Evolutionary conservation across 352 stramenopile species (phyloP), one percentile per base, ranked within the genome.

Genomic region (Phytophthora melonis): DNA sequence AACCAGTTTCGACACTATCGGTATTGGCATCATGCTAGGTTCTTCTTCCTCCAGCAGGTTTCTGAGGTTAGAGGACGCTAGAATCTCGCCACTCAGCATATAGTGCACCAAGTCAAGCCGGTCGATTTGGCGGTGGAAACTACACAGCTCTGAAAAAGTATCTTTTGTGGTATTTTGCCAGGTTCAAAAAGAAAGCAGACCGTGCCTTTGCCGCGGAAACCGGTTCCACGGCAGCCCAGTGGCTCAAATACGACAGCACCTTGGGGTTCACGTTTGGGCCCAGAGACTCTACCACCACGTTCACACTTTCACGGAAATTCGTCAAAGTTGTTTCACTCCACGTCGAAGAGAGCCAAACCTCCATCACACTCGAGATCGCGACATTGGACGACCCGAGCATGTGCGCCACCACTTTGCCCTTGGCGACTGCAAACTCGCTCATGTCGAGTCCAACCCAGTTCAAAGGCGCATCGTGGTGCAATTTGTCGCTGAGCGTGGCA

Each of bases 341-440:
- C 21, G 60, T 73, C 21, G 73, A 77, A 36, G 68, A 77, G 9
- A 79, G 27, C 68, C 73, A 79, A 8, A 75, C 72, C 53, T 79
- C 72, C 61, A 75, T 75, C 23, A 75, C 67, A 53, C 66, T 79
- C 10, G 43, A 60, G 39, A 79, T 58, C 16, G 58, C 39, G 7
- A 76, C 27, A 23, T 18, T 30, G 0, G 73, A 7, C 25, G 47
- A 74, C 5, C 9, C 27, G 1, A 79, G 58, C 73, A 79, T 79
- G 2, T 77, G 43, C 3, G 73, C 72, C n/a, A 79, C 63, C 0
- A 77, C 68, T 23, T 74, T 77, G 63, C 58, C 55, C 23, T 79
- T 79, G 11, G 73, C 68, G 41, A 79, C 68, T 18, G 54, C 25
- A 60, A 74, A 77, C 58, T 76, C 73, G 32, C 73, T 79, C 62